Evolutionary conservation across 2,329 filamentous ascomycete genomes (phyloP), one percentile per base, ranked within the genome.

Genomic region (Fusarium coicis): DNA sequence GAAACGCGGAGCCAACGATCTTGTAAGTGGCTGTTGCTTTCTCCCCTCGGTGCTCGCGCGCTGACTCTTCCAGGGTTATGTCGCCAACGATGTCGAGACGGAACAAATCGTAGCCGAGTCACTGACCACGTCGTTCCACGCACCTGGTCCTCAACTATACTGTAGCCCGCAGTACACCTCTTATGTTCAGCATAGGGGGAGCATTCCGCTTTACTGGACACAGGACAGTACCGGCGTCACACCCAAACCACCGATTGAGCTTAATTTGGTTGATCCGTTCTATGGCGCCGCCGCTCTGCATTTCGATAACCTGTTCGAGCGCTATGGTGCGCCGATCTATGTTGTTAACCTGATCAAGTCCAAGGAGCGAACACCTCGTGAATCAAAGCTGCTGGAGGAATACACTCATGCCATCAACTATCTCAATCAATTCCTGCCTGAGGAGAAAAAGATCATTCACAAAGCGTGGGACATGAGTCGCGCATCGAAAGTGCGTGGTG

Each of bases 401-500:
- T 98, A 95, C 79, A 95, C 94, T 8, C 90, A 93, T 74, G 94
- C 95, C 10, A 92, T 98, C 71, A 89, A 91, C 46, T 99, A 99
- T 77, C 90, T 99, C 53, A 99, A 98, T 74, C 96, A 98, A 79
- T 97, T 97, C 66, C 85, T 99, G 5, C 96, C 96, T 0, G 83
- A 87, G 5, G 92, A 91, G 63, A 94, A 95, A 79, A 94, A 94
- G 79, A 97, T 99, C 57, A 90, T 96, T 15, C 96, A 99, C 81
- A 94, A 96, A 77, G 95, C 96, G 7, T 99, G 96, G 91, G 96
- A 99, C 80, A 99, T 99, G 96, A 97, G 95, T 70, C 89, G 96
- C 66, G 96, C 96, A 10, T 94, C 96, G 23, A 99, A 99, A 83
- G 91, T 92, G 76, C 92, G 93, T 40, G 95, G 96, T 64, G 93